Base-by-base conservation (phyloP, 345 rosid species). In the Gossypioides kirkii region DNA sequence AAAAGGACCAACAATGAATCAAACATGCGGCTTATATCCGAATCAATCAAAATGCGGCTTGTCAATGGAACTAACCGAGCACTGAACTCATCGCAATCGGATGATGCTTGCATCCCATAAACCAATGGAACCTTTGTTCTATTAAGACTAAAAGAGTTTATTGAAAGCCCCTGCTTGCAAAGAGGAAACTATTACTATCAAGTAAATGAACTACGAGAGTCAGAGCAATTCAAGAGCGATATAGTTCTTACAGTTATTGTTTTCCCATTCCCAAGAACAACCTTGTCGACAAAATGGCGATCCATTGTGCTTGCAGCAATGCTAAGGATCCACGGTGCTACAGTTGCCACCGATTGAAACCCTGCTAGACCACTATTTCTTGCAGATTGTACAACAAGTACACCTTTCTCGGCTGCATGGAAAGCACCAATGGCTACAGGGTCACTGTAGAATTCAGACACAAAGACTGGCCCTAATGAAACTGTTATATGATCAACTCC, bases 261-360 rank as follows among this genome's bases (percentile, higher is more conserved):
- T 52, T 70, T 72, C 54, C 38, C 82, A 62, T 86, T 78, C 1
- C 77, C 89, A 5, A 86, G 83, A 41, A 79, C 81, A 63, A 82
- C 77, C 26, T 80, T 81, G 66, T 73, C 73, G 23, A 71, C 2
- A 62, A 87, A 32, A 7, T 1, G 20, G 17, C 89, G 86, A 80
- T 88, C 88, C 0, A 65, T 86, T 54, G 20, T 77, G 70, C 89
- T 84, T 22, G 87, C 88, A 58, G 85, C 88, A 10, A 84, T 86
- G 0, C 78, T 20, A 43, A 88, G 58, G 2, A 81, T 10, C 93
- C 93, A 88, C 5, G 89, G 90, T 4, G 91, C 84, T 61, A 77
- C 84, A 26, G 78, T 49, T 8, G 59, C 26, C 1, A 38, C 73
- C 0, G 65, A 5, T 0, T 17, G 55, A 54, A 9, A 46, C 91